These are phyloP conservation scores for Suhomyces sp. DNA, from an alignment of 805 yeast species.

Conservation along the genomic window DNA sequence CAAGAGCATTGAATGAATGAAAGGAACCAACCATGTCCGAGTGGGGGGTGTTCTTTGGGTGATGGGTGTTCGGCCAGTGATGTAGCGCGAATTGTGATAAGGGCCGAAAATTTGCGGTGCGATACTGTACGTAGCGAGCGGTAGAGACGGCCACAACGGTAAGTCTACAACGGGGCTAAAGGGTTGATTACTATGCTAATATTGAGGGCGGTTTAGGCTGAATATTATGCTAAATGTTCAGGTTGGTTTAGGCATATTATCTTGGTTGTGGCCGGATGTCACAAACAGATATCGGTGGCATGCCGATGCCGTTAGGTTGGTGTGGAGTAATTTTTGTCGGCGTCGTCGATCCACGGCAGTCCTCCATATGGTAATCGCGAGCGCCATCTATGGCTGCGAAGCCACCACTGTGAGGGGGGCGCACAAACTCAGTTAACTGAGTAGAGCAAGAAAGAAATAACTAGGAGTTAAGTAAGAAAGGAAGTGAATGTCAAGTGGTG, in stretches of 20 bases:
- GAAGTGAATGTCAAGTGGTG: background rate
- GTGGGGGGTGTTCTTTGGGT: background rate
- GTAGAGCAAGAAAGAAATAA: background rate
- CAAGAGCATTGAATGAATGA: background rate
- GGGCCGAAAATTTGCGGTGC: background rate
- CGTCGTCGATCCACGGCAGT: background rate
- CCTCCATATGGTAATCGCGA: background rate
- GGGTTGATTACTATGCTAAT: background rate
- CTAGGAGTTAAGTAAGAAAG: background rate
- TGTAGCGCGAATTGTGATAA: background rate
- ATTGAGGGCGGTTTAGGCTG: too few species aligned
- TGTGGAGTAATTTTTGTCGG: background rate
- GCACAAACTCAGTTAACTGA: background rate
- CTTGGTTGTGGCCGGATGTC: background rate
- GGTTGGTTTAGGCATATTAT: background rate
- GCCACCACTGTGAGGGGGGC: background rate
- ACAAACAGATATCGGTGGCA: background rate
- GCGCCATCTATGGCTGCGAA: slow-evolving; percentile 1
- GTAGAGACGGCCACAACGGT: background rate
- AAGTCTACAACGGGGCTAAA: background rate
- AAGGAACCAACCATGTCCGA: too few species aligned
- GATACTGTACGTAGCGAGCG: background rate
- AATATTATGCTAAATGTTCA: background rate
- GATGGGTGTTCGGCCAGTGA: background rate
- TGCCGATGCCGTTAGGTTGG: background rate